These are phyloP conservation scores for Zygosaccharomyces bailii DNA, from an alignment of 805 yeast genomes.

Conservation along the genomic window DNA sequence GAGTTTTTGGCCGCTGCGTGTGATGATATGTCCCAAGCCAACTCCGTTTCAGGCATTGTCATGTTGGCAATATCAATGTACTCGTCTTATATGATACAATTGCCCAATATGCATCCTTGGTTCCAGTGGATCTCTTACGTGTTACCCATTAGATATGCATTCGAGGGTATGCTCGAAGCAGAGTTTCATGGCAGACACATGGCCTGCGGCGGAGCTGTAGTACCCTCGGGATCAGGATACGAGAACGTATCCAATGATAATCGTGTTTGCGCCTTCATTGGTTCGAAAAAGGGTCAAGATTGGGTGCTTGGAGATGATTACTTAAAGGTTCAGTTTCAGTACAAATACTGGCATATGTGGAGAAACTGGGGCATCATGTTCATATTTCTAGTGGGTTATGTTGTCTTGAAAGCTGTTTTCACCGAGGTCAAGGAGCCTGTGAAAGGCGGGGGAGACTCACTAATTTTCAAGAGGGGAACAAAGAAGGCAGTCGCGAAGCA, in stretches of 20 bases:
- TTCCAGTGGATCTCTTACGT: slow-evolving; percentile 57
- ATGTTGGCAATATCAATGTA: slow-evolving; percentile 50
- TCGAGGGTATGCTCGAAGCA: slow-evolving; percentile 58
- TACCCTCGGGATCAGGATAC: slow-evolving; percentile 59
- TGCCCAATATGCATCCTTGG: slow-evolving; percentile 62
- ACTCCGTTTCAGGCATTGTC: slow-evolving; percentile 51
- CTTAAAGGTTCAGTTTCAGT: slow-evolving; percentile 46
- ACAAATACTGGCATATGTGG: slow-evolving; percentile 64
- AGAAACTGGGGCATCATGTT: slow-evolving; percentile 70
- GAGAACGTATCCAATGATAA: slow-evolving; percentile 36
- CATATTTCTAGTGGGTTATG: slow-evolving; percentile 40
- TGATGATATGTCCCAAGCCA: slow-evolving; percentile 50
- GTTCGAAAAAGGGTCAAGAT: slow-evolving; percentile 53
- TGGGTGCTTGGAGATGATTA: slow-evolving; percentile 60
- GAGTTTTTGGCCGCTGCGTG: slow-evolving; percentile 50
- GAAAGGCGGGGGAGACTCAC: slow-evolving; percentile 38
- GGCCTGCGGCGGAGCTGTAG: slow-evolving; percentile 33
- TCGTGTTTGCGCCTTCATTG: slow-evolving; percentile 56
- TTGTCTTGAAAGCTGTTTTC: slow-evolving; percentile 19
- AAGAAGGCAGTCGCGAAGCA: slow-evolving; percentile 6
- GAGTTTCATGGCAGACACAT: slow-evolving; percentile 51
- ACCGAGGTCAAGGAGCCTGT: slow-evolving; percentile 29
- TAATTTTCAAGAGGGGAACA: slow-evolving; percentile 54
- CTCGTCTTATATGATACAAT: slow-evolving; percentile 61
- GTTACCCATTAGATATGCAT: slow-evolving; percentile 51